Percentiles rank a stretch among this genome's conserved stretches.
Conservation (phyloP, 2,329 filamentous ascomycete species). For the Fusarium sp. region DNA sequence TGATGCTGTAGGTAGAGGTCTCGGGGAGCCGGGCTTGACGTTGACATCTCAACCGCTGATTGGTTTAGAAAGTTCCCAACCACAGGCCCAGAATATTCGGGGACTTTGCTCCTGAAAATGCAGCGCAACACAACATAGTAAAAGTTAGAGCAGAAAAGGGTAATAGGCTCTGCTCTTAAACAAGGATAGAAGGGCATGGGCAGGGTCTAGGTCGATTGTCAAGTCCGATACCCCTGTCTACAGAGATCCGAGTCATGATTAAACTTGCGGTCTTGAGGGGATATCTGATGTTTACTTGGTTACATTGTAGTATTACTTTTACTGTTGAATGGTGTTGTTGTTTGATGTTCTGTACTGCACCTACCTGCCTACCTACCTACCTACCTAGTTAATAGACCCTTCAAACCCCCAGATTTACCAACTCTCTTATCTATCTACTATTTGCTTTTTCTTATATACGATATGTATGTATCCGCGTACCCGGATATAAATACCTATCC, state of each 20-base stretch:
- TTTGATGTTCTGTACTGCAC: neutral
- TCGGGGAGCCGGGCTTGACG: neutral
- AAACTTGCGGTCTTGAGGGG: neutral
- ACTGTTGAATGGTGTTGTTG: neutral
- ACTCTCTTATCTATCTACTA: neutral
- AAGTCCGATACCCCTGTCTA: neutral
- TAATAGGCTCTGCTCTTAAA: neutral
- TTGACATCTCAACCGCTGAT: conserved; percentile 27
- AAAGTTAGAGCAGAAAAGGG: neutral
- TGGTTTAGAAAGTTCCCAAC: conserved; percentile 49
- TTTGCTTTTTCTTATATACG: neutral
- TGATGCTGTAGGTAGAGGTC: neutral
- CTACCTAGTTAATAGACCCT: neutral
- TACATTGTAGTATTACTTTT: neutral
- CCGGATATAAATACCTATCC: neutral
- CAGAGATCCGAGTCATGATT: neutral
- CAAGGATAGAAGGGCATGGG: neutral
- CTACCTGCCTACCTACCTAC: no score
- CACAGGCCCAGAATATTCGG: neutral
- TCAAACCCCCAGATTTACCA: neutral
- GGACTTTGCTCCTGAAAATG: conserved; percentile 15
- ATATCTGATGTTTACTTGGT: neutral
- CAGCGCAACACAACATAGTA: neutral
- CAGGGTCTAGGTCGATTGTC: neutral
- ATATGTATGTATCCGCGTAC: neutral